Evolutionary conservation across 2,329 filamentous ascomycete species (phyloP).

Genomic region (Neofusicoccum sp.): DNA sequence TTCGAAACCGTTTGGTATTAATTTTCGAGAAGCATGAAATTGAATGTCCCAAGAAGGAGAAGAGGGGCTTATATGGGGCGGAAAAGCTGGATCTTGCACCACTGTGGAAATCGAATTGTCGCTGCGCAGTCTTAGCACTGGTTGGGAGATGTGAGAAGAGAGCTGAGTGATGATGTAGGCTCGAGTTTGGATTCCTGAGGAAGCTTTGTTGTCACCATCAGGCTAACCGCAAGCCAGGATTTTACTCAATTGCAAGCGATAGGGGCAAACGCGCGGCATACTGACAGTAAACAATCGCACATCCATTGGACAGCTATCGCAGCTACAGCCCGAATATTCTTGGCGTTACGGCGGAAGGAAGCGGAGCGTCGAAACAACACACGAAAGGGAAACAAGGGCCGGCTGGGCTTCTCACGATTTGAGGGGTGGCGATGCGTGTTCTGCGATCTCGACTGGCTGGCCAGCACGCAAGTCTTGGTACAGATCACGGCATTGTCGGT

Average conservation of each 20-base stretch:
- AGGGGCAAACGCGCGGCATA: not conserved
- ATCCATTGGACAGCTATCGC: not conserved
- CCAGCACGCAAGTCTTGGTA: slow-evolving; percentile 19
- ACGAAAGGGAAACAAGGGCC: slow-evolving; percentile 1
- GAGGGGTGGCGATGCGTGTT: not conserved
- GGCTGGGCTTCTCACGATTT: not conserved
- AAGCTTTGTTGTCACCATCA: not conserved
- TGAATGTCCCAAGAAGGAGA: too few species aligned
- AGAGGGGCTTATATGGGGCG: too few species aligned
- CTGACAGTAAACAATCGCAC: not conserved
- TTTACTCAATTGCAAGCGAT: not conserved
- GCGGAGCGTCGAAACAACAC: not conserved
- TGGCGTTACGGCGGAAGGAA: not conserved
- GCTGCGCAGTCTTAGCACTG: too few species aligned
- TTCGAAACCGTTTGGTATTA: too few species aligned
- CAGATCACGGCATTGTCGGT: slow-evolving; percentile 2
- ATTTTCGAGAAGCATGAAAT: too few species aligned
- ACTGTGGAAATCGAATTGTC: too few species aligned
- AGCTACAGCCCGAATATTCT: not conserved
- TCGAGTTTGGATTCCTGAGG: too few species aligned
- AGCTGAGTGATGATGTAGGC: too few species aligned
- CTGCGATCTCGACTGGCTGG: not conserved
- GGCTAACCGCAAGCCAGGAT: not conserved
- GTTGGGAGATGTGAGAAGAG: too few species aligned
- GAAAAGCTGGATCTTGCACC: too few species aligned